Conservation (phyloP, 2,329 filamentous ascomycete genomes). For the Colletotrichum lentis region DNA sequence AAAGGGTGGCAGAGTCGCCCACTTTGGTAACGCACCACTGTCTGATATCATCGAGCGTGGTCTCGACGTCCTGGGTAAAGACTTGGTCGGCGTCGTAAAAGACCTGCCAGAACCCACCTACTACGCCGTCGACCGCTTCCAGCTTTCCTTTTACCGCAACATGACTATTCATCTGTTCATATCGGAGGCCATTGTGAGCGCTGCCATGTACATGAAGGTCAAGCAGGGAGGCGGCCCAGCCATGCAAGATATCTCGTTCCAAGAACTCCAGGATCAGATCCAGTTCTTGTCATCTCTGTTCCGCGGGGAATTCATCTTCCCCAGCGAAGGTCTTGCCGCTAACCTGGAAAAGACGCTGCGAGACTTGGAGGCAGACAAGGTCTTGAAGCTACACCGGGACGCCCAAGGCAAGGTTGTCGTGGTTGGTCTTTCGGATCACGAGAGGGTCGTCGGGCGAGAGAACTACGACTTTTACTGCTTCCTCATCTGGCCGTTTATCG, state of each 20-base stretch:
- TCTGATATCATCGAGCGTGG: conserved; percentile 87
- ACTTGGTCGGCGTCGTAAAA: conserved; percentile 81
- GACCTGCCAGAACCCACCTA: conserved; percentile 90
- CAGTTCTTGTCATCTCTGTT: conserved; percentile 92
- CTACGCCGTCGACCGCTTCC: conserved; percentile 94
- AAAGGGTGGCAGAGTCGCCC: conserved; percentile 91
- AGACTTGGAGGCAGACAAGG: conserved; percentile 78
- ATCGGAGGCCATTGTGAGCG: conserved; percentile 87
- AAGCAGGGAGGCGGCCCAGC: conserved; percentile 89
- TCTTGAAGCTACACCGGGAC: conserved; percentile 73
- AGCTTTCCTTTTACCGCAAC: conserved; percentile 97
- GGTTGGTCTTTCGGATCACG: conserved; percentile 78
- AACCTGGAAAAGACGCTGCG: conserved; percentile 84
- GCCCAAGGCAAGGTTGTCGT: conserved; percentile 65
- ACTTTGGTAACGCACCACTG: conserved; percentile 84
- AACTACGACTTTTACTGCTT: conserved; percentile 99
- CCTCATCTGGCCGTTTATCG: conserved; percentile 97
- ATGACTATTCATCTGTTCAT: conserved; percentile 99
- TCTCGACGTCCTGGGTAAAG: conserved; percentile 88
- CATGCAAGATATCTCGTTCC: conserved; percentile 79
- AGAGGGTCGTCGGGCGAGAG: conserved; percentile 82
- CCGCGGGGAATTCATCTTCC: conserved; percentile 96
- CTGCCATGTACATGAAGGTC: conserved; percentile 87
- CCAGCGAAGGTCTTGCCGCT: conserved; percentile 78
- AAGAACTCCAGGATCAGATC: conserved; percentile 79